Percentiles rank a stretch among this genome's conserved stretches.
These are phyloP conservation scores for Nicotiana undulata DNA, from an alignment of 257 asterid species.

Conservation along the genomic window DNA sequence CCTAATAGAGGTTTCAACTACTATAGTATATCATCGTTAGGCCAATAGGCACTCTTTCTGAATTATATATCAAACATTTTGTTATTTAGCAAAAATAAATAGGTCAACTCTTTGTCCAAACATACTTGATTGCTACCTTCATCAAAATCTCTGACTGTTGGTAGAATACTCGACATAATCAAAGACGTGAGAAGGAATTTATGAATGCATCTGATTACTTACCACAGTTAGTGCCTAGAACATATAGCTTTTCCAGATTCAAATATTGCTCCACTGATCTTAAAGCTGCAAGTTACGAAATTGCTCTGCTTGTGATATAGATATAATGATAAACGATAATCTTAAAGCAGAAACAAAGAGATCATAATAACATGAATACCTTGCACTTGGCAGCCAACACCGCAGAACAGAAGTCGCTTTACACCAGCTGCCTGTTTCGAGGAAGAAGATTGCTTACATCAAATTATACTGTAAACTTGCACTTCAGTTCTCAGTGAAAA, in stretches of 20 bases:
- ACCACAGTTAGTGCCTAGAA: slow-evolving; percentile 97
- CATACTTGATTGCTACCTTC: background rate
- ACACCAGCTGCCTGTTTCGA: slow-evolving; percentile 88
- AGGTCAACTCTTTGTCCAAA: background rate
- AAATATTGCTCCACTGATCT: slow-evolving; percentile 86
- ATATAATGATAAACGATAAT: slow-evolving; percentile 33
- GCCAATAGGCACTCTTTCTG: background rate
- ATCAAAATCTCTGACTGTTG: background rate
- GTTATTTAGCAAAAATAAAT: background rate
- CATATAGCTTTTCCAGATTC: slow-evolving; percentile 94
- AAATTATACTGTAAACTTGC: background rate
- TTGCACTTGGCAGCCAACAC: slow-evolving; percentile 99
- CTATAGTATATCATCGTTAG: background rate
- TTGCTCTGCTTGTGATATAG: slow-evolving; percentile 49
- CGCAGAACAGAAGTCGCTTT: slow-evolving; percentile 92
- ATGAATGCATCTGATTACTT: slow-evolving; percentile 13
- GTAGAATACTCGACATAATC: background rate
- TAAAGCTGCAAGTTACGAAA: slow-evolving; percentile 87
- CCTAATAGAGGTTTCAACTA: background rate
- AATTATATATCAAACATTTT: background rate
- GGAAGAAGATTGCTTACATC: slow-evolving; percentile 5
- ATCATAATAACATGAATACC: slow-evolving; percentile 36
- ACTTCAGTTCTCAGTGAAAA: background rate
- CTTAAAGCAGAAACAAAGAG: slow-evolving; percentile 4
- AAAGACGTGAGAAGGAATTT: background rate